Conservation (phyloP, 2,329 filamentous ascomycete species). For the Colletotrichum neosansevieriae region DNA sequence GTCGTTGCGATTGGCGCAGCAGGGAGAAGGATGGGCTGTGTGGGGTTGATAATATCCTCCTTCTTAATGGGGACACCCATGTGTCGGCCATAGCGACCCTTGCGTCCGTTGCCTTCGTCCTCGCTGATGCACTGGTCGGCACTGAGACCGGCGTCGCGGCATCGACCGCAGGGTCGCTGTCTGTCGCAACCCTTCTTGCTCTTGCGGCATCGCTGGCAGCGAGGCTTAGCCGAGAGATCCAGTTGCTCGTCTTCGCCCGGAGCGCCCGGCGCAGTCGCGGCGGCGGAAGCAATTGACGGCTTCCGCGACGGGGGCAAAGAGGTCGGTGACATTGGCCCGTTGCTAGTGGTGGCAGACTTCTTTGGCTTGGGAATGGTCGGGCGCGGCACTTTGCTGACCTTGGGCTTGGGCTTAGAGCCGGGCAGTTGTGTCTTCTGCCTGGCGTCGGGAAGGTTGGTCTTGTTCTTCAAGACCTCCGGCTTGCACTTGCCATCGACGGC, state of each 20-base stretch:
- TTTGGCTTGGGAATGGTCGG: slow-evolving; percentile 60
- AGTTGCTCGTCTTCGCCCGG: slow-evolving; percentile 89
- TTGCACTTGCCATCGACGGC: slow-evolving; percentile 54
- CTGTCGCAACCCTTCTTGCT: slow-evolving; percentile 99
- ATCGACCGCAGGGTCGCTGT: slow-evolving; percentile 93
- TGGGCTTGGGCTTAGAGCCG: slow-evolving; percentile 58
- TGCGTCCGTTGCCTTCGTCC: slow-evolving; percentile 96
- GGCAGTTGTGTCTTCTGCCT: slow-evolving; percentile 55
- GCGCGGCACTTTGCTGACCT: slow-evolving; percentile 56
- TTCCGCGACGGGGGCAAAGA: slow-evolving; percentile 82
- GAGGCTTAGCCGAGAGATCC: slow-evolving; percentile 93
- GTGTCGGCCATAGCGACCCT: slow-evolving; percentile 86
- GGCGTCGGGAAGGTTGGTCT: slow-evolving; percentile 46
- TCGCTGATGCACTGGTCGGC: slow-evolving; percentile 96
- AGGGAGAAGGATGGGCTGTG: slow-evolving; percentile 55
- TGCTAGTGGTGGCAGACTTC: slow-evolving; percentile 50
- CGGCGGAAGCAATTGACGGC: slow-evolving; percentile 74
- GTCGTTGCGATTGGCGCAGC: slow-evolving; percentile 58
- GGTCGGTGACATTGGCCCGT: slow-evolving; percentile 69
- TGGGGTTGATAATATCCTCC: slow-evolving; percentile 59
- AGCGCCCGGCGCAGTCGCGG: slow-evolving; percentile 58
- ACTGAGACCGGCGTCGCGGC: slow-evolving; percentile 94
- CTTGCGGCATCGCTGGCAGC: slow-evolving; percentile 98
- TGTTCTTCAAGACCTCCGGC: slow-evolving; percentile 53
- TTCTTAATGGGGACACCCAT: slow-evolving; percentile 76